Base-by-base conservation (phyloP, 2,329 filamentous ascomycete genomes). In the Acarospora socialis region DNA sequence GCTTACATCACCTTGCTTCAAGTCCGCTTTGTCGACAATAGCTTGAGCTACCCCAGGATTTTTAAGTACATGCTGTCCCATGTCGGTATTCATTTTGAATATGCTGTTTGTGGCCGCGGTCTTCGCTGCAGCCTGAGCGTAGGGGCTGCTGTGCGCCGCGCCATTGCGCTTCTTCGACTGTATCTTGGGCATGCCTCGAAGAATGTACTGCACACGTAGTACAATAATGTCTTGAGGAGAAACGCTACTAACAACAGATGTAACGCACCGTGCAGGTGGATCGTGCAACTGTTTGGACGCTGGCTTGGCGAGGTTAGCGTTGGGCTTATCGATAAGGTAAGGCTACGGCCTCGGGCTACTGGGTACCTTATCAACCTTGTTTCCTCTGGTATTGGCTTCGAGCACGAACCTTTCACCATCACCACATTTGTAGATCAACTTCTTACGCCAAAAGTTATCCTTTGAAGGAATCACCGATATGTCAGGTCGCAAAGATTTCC, bases 81-180 rank as follows among this genome's bases (percentile, higher is more conserved):
- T 72, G 54, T 87, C 73, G 46, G 80, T 90, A 65, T 92, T 93
- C 73, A 94, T 92, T 55, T 92, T 92, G 72, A 95, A 95, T 57
- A 94, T 82, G 47, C 81, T 86, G 61, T 92, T 84, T 24, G 64
- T 63, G 4, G 62, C 59, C 22, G 57, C 55, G 14, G 61, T 49
- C 52, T 71, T 70, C 32, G 57, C 50, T 24, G 57, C 53, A 21
- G 57, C 50, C 37, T 57, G 52, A 7, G 52, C 48, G 40, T 60
- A 60, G 7, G 57, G 55, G 18, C 44, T 47, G 15, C 48, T 49
- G 15, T 51, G 45, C 6, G 53, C 51, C 34, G 58, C 58, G 51
- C 56, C 51, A 43, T 65, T 60, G 53, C 67, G 67, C 59, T 71
- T 73, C 34, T 55, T 48, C n/a, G 55, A 51, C 39, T 61, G 61